Evolutionary conservation across 225 moss, liverwort and hornwort genomes (phyloP).

Genomic region (Physcomitrium patens): DNA sequence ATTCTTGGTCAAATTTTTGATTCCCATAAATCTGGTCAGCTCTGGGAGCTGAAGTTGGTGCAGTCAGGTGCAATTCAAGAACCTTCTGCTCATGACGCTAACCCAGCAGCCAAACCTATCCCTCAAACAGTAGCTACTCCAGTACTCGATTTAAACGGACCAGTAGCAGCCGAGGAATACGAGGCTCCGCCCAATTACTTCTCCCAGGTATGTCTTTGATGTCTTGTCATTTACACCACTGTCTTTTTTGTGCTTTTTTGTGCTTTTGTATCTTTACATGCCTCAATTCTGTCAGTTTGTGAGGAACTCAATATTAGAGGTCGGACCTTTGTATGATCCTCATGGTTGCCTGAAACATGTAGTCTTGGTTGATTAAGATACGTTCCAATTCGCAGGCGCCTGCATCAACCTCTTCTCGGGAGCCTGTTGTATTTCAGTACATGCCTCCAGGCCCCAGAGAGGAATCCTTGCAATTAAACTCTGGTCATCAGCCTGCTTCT

Average conservation of each 20-base stretch:
- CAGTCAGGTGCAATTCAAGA: constrained; percentile 82
- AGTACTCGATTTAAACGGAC: constrained; percentile 88
- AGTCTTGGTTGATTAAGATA: background rate
- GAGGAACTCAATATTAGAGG: background rate
- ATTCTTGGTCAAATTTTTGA: background rate
- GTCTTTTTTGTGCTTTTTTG: background rate
- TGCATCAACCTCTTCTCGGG: constrained; percentile 64
- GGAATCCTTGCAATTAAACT: constrained; percentile 42
- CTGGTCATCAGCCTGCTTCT: constrained; percentile 55
- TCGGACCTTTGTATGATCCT: background rate
- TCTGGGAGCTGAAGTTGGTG: constrained; percentile 98
- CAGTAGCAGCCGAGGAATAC: constrained; percentile 78
- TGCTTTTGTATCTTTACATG: background rate
- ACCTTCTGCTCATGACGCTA: constrained; percentile 47
- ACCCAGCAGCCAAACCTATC: constrained; percentile 36
- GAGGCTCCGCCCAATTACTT: constrained; percentile 56
- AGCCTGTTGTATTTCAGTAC: constrained; percentile 87
- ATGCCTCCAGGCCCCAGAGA: constrained; percentile 85
- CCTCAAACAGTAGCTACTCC: constrained; percentile 54
- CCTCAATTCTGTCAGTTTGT: background rate
- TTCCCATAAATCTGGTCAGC: constrained; percentile 48
- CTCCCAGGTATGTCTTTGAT: constrained; percentile 36
- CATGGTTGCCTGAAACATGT: background rate
- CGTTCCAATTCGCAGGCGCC: constrained; percentile 47
- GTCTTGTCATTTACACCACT: constrained; percentile 5